Evolutionary conservation across 1,284 basidiomycete species (phyloP), one percentile per base, ranked within the genome.

Genomic region (Bondarzewia mesenterica): DNA sequence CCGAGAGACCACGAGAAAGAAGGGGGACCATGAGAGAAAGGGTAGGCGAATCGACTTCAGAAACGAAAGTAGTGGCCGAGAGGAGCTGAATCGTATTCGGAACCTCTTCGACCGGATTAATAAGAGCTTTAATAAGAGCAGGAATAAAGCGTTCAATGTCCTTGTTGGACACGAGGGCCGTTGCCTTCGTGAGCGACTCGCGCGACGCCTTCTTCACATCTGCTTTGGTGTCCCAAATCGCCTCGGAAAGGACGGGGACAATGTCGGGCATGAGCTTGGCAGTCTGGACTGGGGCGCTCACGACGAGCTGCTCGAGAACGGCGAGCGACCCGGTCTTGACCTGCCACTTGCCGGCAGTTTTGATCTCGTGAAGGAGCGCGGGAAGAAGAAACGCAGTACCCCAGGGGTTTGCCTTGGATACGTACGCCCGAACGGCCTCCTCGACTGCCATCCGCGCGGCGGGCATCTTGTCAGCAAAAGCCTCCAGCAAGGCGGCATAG

Each of bases 171-270:
- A 98, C 82, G 60, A 97, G 78, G 62, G 89, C 88, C 63, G 88
- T 91, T 57, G 90, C 84, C 78, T 93, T 94, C 63, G 89, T 92
- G 62, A 99, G 85, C 54, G 93, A 87, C 63, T 89, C 85, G 65
- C 93, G 93, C 57, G 95, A 93, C 48, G 93, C 91, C 80, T 97
- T 99, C 86, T 98, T 97, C 69, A 99, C 96, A 60, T 98, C 94
- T 54, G 91, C 82, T 80, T 99, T 99, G 74, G 96, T 99, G 74
- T 99, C 96, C 94, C 94, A 98, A 65, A 99, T 98, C 55, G 88
- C 93, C 65, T 93, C 95, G 46, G 93, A 71, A 66, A 99, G 91
- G 63, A 96, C 77, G 54, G 96, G 96, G 58, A 99, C 88, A 60
- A 98, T 93, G 52, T 96, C 91, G 56, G 95, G 94, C 78, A 94